These are phyloP conservation scores for Corylus americana DNA, from an alignment of 306 rosid species.

Conservation along the genomic window DNA sequence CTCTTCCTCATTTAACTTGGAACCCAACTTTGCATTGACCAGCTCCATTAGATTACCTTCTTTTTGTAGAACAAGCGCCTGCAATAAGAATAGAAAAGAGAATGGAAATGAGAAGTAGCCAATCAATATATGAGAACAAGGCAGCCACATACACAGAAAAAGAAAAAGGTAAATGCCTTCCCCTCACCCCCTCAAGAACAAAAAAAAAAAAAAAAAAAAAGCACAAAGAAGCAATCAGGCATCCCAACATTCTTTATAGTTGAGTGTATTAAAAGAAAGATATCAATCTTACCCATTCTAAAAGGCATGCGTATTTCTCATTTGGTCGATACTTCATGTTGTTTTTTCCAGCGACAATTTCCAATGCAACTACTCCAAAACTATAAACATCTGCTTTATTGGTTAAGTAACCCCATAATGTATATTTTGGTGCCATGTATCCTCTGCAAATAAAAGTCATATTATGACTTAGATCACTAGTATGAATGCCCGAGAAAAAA, in stretches of 20 bases:
- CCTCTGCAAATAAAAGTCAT: constrained; percentile 41
- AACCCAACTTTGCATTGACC: constrained; percentile 53
- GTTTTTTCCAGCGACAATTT: constrained; percentile 50
- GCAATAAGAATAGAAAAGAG: not conserved
- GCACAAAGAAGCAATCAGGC: not conserved
- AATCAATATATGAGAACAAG: too few species aligned
- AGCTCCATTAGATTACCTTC: constrained; percentile 40
- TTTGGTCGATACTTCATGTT: constrained; percentile 41
- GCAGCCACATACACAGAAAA: too few species aligned
- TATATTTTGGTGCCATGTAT: constrained; percentile 81
- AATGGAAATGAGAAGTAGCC: too few species aligned
- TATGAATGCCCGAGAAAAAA: too few species aligned
- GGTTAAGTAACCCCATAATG: constrained; percentile 59
- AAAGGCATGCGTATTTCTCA: constrained; percentile 59
- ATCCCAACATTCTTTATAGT: not conserved
- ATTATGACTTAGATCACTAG: too few species aligned
- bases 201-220: not conserved
- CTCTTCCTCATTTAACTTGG: constrained; percentile 43
- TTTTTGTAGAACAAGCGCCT: constrained; percentile 30
- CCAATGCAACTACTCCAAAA: constrained; percentile 64
- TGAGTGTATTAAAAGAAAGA: not conserved
- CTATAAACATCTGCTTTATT: constrained; percentile 67
- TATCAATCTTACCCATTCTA: constrained; percentile 50
- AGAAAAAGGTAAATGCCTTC: too few species aligned
- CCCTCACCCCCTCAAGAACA: too few species aligned